Conservation (phyloP, 2,329 filamentous ascomycete species). For the Scedosporium boydii region DNA sequence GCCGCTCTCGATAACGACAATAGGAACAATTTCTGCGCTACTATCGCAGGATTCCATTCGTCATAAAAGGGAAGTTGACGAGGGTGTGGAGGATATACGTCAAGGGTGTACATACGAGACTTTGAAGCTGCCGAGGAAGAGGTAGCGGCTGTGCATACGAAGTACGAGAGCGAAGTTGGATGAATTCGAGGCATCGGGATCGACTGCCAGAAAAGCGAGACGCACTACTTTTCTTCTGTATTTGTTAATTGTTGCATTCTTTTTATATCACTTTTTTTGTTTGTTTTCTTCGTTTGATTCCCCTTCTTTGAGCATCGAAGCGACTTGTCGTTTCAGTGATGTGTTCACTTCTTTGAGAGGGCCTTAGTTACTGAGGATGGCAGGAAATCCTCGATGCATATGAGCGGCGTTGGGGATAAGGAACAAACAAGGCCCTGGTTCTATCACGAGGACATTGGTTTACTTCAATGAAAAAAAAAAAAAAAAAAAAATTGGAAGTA, state of each 20-base stretch:
- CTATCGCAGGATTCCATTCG: conserved; percentile 41
- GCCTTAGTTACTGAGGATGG: too few relatives aligned
- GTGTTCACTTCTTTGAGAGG: too few relatives aligned
- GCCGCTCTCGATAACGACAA: conserved; percentile 50
- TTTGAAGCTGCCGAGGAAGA: not conserved
- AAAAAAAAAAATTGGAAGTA: too few relatives aligned
- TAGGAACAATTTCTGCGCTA: conserved; percentile 55
- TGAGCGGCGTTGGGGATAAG: too few relatives aligned
- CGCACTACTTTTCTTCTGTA: not conserved
- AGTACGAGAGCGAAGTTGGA: not conserved
- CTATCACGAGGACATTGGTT: too few relatives aligned
- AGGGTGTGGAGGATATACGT: not conserved
- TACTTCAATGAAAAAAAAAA: too few relatives aligned
- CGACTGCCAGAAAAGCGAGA: not conserved
- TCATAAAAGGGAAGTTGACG: not conserved
- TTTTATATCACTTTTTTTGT: not conserved
- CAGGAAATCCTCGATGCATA: too few relatives aligned
- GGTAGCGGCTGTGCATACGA: not conserved
- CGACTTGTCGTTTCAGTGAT: too few relatives aligned
- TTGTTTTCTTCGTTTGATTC: not conserved
- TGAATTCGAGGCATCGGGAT: not conserved
- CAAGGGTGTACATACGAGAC: not conserved
- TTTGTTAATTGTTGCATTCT: not conserved
- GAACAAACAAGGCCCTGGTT: too few relatives aligned
- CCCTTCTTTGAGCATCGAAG: conserved; percentile 2